Evolutionary conservation across 2,329 filamentous ascomycete species (phyloP), one percentile per base, ranked within the genome.

Genomic region (Ceratocystis huliohia): DNA sequence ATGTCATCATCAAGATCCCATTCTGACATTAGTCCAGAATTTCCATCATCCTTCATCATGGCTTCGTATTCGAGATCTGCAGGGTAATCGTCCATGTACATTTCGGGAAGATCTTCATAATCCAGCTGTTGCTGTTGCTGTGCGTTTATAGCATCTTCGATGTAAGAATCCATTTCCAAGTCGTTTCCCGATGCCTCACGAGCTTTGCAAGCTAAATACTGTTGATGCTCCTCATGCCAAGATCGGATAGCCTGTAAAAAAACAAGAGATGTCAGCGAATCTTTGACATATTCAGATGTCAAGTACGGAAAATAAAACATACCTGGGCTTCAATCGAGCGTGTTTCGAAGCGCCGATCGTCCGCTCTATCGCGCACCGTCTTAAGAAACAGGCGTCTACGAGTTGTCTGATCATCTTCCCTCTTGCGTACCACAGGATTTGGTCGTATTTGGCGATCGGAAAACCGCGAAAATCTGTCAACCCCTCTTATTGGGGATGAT

Each of bases 351-450:
- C 77, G 76, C 71, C 77, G 81, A 33, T 88, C 83, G 53, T 87
- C 83, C 2, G 80, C 77, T 50, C 82, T 80, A 71, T 84, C 81
- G 67, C 83, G 79, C 20, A 88, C 84, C 64, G 81, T 88, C 72
- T 85, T 83, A 68, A 93, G 76, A 71, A 93, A 93, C 66, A 88
- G 77, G 41, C 82, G 82, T 61, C 88, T 79, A 67, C 89, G 78
- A 65, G 81, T 78, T 72, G 89, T 85, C 66, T 85, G 83, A 0
- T 79, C 78, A 20, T 83, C 83, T 72, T 91, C 83, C 63, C 83
- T 80, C 68, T 76, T 81, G 69, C 82, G 81, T 20, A 85, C 75
- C 5, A 88, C 71, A 0, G 86, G 88, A 69, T 88, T 89, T 45
- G 81, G 79, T 68, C 87, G 87, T 65, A 80, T 76, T 15, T 78